Evolutionary conservation across 2,329 filamentous ascomycete species (phyloP), one percentile per base, ranked within the genome.

Genomic region (Colletotrichum sp.): DNA sequence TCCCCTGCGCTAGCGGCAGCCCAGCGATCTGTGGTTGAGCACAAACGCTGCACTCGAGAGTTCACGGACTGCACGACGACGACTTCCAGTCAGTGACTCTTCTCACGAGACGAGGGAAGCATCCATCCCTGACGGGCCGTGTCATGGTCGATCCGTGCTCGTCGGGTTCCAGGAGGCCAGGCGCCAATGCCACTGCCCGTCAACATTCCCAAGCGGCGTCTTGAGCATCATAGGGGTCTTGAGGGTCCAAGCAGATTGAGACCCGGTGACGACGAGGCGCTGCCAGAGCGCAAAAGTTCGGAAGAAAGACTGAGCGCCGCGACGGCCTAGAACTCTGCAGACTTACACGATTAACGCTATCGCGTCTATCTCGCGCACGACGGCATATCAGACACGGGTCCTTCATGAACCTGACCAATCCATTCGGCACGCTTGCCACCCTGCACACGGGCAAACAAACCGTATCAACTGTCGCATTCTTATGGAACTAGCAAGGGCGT

Each of bases 201-300:
- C 55, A 39, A 32, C 62, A 62, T 63, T 63, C 63, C 63, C 69
- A 49, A 57, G 28, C 13, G n/a, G 69, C 63, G 24, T 68, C 26
- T 55, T 15, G 18, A 72, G 57, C 21, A 44, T 24, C 55, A 59
- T 68, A 72, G 44, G 69, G 73, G 73, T 64, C 69, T 30, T 16
- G 32, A 71, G 63, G 69, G 63, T 57, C 52, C 57, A 64, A 72
- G 57, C 57, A 59, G 44, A n/a, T 62, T 59, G 69, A 68, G 69
- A 72, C 57, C 28, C 63, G 26, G 30, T 76, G 73, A 76, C 73
- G 73, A 68, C 52, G 69, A 68, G 73, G 73, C 69, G 63, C 69
- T 76, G 63, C 69, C 69, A 63, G 57, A 63, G 57, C 68, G 26
- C 39, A 62, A 26, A 69, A 64, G 34, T 24, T 32, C 13, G 30